Percentiles rank a stretch among this genome's conserved stretches.
phyloP scores from a whole-genome alignment of 495 filamentous ascomycete genomes.

The Talaromyces ruber region DNA sequence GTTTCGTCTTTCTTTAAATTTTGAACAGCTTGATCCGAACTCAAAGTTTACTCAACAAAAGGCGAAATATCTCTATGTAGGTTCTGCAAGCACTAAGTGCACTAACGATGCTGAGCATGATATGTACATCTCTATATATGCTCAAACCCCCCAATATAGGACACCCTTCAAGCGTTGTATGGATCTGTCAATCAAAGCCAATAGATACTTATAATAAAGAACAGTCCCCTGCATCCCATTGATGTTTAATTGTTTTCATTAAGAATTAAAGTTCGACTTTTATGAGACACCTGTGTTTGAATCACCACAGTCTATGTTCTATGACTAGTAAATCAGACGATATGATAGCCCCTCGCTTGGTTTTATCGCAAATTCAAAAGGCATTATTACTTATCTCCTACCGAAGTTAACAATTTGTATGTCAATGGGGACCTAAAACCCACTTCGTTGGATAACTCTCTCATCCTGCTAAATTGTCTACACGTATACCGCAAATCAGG shows the following conservation, averaged over 20 bases:
- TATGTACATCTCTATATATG: not conserved
- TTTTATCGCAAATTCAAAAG: not conserved
- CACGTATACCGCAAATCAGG: not conserved
- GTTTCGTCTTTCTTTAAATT: not conserved
- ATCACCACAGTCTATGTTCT: not conserved
- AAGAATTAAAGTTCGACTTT: not conserved
- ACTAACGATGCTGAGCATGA: not conserved
- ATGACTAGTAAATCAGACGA: not conserved
- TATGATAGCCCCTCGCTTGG: not conserved
- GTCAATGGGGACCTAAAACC: not conserved
- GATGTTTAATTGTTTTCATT: not conserved
- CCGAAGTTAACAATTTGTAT: not conserved
- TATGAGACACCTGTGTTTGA: not conserved
- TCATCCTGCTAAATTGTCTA: not conserved
- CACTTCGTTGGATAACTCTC: not conserved
- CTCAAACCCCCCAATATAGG: not conserved
- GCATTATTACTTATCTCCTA: not conserved
- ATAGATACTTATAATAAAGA: not conserved
- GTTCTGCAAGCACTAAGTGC: not conserved
- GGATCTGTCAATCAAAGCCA: not conserved
- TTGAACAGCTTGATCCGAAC: not conserved
- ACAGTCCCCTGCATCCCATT: not conserved
- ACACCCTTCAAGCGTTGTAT: not conserved
- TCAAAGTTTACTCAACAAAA: not conserved
- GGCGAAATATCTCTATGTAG: not conserved